Base-by-base conservation (phyloP, 2,329 filamentous ascomycete species). In the Colletotrichum graminicola region DNA sequence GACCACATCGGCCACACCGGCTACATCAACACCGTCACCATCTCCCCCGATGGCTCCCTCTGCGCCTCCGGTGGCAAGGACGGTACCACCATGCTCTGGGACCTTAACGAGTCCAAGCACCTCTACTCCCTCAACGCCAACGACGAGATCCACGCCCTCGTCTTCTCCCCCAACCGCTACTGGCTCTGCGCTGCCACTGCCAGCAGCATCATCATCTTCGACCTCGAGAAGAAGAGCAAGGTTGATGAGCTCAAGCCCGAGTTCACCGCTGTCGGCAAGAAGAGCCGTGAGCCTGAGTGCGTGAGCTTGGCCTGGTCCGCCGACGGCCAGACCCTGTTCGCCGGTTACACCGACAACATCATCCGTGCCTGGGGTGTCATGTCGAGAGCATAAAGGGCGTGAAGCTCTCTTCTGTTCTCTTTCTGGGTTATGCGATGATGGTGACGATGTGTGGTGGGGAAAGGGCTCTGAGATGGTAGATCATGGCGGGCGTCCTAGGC, bases 141-240 rank as follows among this genome's bases (percentile, higher is more conserved):
- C 86, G 95, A 99, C 86, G 96, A 98, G 92, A 99, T 99, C 90
- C 96, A 99, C 89, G 95, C 96, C 79, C 95, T 99, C 78, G 96
- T 98, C 86, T 99, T 99, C 94, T 98, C 96, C 76, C 96, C 96
- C 83, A 99, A 99, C 94, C 93, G 96, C 86, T 99, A 99, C 94
- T 99, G 96, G 96, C 92, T 99, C 79, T 99, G 96, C 91, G 96
- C 96, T 83, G 96, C 96, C 84, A 99, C 96, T 76, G 90, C 94
- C 83, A 94, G 91, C 88, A 94, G 91, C 91, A 98, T 99, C 91
- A 98, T 98, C 91, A 98, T 99, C 91, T 99, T 99, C 89, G 96
- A 99, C 83, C 92, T 99, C 79, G 96, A 99, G 94, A 99, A 99
- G 95, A 99, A 99, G 95, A 97, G 92, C 93, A 98, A 98, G 93